Evolutionary conservation across 768 basidiomycete genomes (phyloP).

Genomic region (Candolleomyces eurysporus): DNA sequence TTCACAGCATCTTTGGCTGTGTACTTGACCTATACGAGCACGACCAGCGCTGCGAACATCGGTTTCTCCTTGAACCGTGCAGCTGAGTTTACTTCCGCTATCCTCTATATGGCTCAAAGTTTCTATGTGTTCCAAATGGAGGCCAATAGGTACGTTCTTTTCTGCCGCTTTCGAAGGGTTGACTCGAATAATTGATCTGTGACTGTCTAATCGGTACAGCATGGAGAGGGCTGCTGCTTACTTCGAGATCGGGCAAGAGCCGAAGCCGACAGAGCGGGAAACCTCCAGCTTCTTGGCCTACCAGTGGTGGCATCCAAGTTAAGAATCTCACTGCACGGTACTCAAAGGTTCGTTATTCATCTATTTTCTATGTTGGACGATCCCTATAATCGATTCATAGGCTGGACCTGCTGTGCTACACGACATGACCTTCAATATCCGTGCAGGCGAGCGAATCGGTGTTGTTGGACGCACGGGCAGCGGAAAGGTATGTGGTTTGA

Average conservation of each 20-base stretch:
- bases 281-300: slow-evolving; percentile 61
- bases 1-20: too few relatives aligned
- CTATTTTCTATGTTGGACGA: not conserved
- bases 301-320: slow-evolving; percentile 48
- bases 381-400: slow-evolving; percentile 3
- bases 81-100: slow-evolving; percentile 55
- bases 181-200: too few relatives aligned
- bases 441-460: slow-evolving; percentile 59
- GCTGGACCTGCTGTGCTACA: slow-evolving; percentile 46
- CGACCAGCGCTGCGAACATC: too few relatives aligned
- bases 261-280: slow-evolving; percentile 10
- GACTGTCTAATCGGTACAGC: too few relatives aligned
- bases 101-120: slow-evolving; percentile 47
- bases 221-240: slow-evolving; percentile 17
- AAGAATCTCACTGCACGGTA: slow-evolving; percentile 52
- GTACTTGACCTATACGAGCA: too few relatives aligned
- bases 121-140: slow-evolving; percentile 48
- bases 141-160: slow-evolving; percentile 36
- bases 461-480: slow-evolving; percentile 32
- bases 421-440: slow-evolving; percentile 47
- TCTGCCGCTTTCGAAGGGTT: too few relatives aligned
- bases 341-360: slow-evolving; percentile 51
- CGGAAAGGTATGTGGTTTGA: too few relatives aligned
- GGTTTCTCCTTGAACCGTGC: too few relatives aligned
- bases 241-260: slow-evolving; percentile 15